Percentiles rank a stretch among this genome's conserved stretches.
Evolutionary conservation across 2,329 filamentous ascomycete species (phyloP).

Genomic region (Alternaria arbusti): DNA sequence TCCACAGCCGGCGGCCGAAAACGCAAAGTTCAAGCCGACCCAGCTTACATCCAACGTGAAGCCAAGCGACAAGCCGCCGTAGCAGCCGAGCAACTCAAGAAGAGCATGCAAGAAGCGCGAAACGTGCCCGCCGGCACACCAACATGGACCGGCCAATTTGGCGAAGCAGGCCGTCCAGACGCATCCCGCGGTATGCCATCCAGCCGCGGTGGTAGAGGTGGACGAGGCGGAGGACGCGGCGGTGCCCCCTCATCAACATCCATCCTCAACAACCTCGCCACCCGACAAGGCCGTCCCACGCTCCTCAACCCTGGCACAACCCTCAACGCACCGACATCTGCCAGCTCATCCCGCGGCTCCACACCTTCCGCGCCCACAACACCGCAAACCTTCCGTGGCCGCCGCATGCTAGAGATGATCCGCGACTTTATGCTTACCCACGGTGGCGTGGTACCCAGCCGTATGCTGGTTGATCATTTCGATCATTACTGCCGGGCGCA

Average conservation of each 20-base stretch:
- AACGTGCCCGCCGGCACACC: slow-evolving; percentile 80
- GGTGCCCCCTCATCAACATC: slow-evolving; percentile 52
- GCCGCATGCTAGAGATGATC: slow-evolving; percentile 63
- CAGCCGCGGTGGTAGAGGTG: slow-evolving; percentile 51
- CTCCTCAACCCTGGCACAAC: slow-evolving; percentile 8
- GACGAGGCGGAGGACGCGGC: slow-evolving; percentile 36
- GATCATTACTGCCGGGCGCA: slow-evolving; percentile 76
- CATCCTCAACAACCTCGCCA: slow-evolving; percentile 53
- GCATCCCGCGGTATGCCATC: slow-evolving; percentile 39
- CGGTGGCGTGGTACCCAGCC: slow-evolving; percentile 78
- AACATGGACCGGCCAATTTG: slow-evolving; percentile 90
- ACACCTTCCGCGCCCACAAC: slow-evolving; percentile 34
- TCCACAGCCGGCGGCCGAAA: slow-evolving; percentile 56
- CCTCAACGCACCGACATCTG: slow-evolving; percentile 7
- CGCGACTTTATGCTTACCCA: slow-evolving; percentile 79
- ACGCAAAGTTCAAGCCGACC: slow-evolving; percentile 74
- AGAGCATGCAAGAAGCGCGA: slow-evolving; percentile 74
- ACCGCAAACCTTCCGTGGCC: slow-evolving; percentile 38
- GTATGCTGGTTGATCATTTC: slow-evolving; percentile 90
- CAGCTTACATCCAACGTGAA: slow-evolving; percentile 78
- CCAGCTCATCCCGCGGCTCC: slow-evolving; percentile 32
- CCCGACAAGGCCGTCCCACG: slow-evolving; percentile 46
- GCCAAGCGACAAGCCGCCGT: slow-evolving; percentile 79
- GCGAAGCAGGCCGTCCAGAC: slow-evolving; percentile 72
- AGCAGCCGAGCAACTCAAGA: slow-evolving; percentile 77